These are phyloP conservation scores for Senna tora DNA, from an alignment of 306 rosid genomes.

Conservation along the genomic window DNA sequence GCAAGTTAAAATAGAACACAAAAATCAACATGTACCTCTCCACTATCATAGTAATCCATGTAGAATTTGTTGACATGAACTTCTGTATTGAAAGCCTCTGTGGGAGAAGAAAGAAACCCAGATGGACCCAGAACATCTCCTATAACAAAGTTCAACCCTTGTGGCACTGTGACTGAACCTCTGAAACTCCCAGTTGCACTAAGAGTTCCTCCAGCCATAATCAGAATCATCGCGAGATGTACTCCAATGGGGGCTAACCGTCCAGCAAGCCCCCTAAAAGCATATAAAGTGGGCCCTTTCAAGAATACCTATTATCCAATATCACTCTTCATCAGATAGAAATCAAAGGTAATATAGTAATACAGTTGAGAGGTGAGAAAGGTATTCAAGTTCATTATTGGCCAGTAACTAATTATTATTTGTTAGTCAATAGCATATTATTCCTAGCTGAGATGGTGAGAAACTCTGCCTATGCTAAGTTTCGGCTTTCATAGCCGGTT, in stretches of 20 bases:
- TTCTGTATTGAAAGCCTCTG: conserved; percentile 82
- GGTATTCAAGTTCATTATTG: conserved; percentile 22
- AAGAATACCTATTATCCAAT: conserved; percentile 68
- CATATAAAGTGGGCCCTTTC: conserved; percentile 87
- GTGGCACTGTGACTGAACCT: conserved; percentile 96
- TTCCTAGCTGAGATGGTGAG: too few relatives aligned
- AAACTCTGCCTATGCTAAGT: too few relatives aligned
- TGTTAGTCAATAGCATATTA: not conserved
- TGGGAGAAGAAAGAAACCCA: conserved; percentile 84
- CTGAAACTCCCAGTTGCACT: conserved; percentile 94
- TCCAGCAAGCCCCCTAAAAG: conserved; percentile 87
- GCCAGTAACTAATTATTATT: conserved; percentile 8
- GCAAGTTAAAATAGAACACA: conserved; percentile 13
- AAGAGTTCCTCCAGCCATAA: conserved; percentile 92
- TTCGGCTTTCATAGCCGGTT: too few relatives aligned
- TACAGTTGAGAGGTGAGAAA: not conserved
- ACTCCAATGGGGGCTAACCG: conserved; percentile 96
- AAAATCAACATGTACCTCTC: conserved; percentile 68
- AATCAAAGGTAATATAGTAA: not conserved
- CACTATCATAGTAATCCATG: conserved; percentile 89
- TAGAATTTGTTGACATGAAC: conserved; percentile 90
- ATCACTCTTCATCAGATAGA: conserved; percentile 24
- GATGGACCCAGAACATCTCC: conserved; percentile 88
- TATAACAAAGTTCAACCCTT: conserved; percentile 87
- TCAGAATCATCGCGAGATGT: conserved; percentile 83